phyloP scores from a whole-genome alignment of 75 land plant genomes.

The Sequoiadendron giganteum region DNA sequence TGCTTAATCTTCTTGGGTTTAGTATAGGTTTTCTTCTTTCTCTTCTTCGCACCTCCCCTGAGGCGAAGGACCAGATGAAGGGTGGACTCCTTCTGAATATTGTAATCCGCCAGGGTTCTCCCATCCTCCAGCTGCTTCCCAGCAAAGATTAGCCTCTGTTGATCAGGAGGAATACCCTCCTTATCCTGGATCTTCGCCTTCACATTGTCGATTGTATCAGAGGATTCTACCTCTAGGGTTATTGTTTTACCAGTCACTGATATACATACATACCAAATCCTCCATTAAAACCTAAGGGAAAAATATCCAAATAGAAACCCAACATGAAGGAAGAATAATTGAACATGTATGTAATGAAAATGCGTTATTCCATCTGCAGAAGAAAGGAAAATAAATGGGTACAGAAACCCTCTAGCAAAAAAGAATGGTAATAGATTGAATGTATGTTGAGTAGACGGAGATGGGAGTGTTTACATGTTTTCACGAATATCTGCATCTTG shows the following conservation, averaged over 20 bases:
- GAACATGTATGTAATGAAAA: neutral
- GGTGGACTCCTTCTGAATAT: constrained; percentile 73
- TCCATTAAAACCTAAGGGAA: neutral
- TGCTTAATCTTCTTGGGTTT: constrained; percentile 32
- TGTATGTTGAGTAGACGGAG: neutral
- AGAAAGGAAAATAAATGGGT: neutral
- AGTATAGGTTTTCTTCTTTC: constrained; percentile 61
- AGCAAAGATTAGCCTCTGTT: constrained; percentile 27
- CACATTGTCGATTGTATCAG: constrained; percentile 70
- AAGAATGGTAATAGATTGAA: neutral
- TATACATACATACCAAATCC: neutral
- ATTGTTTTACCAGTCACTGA: constrained; percentile 16
- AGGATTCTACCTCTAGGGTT: constrained; percentile 72
- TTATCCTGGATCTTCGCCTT: constrained; percentile 74
- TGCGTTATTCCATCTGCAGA: neutral
- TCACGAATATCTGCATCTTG: constrained; percentile 13
- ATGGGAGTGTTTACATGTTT: neutral
- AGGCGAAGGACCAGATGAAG: constrained; percentile 77
- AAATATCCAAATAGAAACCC: neutral
- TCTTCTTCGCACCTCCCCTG: constrained; percentile 73
- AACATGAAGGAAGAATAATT: neutral
- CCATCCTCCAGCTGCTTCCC: constrained; percentile 46
- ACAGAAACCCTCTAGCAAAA: neutral
- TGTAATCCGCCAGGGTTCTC: constrained; percentile 60
- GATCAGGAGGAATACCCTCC: constrained; percentile 36